Conservation (phyloP, 306 rosid genomes). For the Fragaria vesca region DNA sequence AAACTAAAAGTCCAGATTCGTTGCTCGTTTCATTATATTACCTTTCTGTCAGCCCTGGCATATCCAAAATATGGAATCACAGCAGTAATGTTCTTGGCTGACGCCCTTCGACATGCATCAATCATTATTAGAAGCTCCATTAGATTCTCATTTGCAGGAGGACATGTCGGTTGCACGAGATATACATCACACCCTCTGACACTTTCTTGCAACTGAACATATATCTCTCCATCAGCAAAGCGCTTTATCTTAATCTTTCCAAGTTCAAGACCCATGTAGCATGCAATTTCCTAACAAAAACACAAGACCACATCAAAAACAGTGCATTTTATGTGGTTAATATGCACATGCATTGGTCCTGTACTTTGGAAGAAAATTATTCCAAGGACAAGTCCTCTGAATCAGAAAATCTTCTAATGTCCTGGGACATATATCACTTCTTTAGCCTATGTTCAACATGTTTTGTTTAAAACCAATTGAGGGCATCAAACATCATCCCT, state of each 20-base stretch:
- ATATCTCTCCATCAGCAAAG: conserved; percentile 96
- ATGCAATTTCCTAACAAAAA: conserved; percentile 72
- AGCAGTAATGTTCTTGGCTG: conserved; percentile 90
- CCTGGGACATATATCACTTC: not conserved
- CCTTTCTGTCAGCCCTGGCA: conserved; percentile 99
- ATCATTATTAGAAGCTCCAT: conserved; percentile 96
- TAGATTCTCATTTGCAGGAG: conserved; percentile 93
- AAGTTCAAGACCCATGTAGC: conserved; percentile 90
- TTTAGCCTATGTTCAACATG: not conserved
- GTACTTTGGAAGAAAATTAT: not conserved
- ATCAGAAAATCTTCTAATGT: not conserved
- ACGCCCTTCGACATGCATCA: conserved; percentile 94
- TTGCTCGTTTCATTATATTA: conserved; percentile 9
- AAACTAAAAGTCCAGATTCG: not conserved
- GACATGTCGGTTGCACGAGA: conserved; percentile 97
- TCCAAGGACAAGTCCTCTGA: not conserved
- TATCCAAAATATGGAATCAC: conserved; percentile 96
- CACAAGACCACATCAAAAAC: conserved; percentile 16
- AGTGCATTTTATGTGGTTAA: not conserved
- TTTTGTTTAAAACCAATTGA: not conserved
- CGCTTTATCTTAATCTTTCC: conserved; percentile 89
- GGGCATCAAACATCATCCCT: not conserved
- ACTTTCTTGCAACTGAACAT: conserved; percentile 97
- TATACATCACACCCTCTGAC: conserved; percentile 92
- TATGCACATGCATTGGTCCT: not conserved